These are phyloP conservation scores for Rhizophora mangle DNA, from an alignment of 345 rosid species.

Conservation along the genomic window DNA sequence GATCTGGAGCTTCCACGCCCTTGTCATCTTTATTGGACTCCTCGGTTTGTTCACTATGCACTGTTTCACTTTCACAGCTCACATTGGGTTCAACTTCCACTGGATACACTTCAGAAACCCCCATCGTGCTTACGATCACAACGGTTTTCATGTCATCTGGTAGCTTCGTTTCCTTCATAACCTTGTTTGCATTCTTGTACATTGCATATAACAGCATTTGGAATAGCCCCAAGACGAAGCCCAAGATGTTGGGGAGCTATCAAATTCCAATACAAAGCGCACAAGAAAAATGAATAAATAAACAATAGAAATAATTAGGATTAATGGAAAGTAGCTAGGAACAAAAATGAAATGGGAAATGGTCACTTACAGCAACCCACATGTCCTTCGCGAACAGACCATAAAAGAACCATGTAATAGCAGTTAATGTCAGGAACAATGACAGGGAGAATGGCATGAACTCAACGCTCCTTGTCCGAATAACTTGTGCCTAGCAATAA, in stretches of 20 bases:
- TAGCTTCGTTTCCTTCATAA: constrained; percentile 21
- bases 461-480: constrained; percentile 78
- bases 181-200: constrained; percentile 42
- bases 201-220: constrained; percentile 66
- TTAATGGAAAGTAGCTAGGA: background rate
- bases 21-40: constrained; percentile 15
- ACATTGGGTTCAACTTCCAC: constrained; percentile 8
- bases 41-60: background rate
- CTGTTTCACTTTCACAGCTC: background rate
- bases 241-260: constrained; percentile 75
- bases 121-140: constrained; percentile 17
- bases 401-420: constrained; percentile 75
- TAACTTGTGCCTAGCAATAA: constrained; percentile 51
- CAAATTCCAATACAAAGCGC: background rate
- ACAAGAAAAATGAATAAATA: background rate
- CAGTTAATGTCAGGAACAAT: constrained; percentile 74
- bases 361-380: constrained; percentile 65
- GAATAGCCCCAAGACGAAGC: constrained; percentile 60
- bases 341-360: background rate
- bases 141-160: constrained; percentile 30
- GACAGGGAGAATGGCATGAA: constrained; percentile 90
- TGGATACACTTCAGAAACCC: constrained; percentile 32
- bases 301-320: too few species aligned
- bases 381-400: constrained; percentile 58
- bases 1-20: constrained; percentile 19